Conservation (phyloP, 805 yeast species). For the Cephaloascus albidus region DNA sequence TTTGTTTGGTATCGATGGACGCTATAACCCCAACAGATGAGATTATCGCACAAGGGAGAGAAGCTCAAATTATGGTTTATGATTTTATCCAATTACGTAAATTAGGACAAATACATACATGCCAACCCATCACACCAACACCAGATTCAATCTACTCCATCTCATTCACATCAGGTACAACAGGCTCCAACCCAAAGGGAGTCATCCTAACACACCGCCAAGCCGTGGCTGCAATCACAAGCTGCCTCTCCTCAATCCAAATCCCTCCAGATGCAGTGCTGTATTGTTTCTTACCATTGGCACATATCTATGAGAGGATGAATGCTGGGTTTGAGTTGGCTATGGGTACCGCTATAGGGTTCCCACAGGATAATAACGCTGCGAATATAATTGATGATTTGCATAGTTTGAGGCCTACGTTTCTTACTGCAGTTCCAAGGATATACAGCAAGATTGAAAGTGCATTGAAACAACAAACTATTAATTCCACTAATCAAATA, state of each 20-base stretch:
- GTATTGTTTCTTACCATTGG: slow-evolving; percentile 20
- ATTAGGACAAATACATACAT: slow-evolving; percentile 22
- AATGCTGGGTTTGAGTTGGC: slow-evolving; percentile 32
- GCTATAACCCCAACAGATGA: slow-evolving; percentile 4
- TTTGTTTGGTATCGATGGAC: slow-evolving; percentile 28
- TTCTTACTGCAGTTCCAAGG: slow-evolving; percentile 54
- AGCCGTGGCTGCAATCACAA: slow-evolving; percentile 20
- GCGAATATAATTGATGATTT: slow-evolving; percentile 51
- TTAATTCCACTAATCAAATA: slow-evolving; percentile 6
- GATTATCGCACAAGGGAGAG: slow-evolving; percentile 8
- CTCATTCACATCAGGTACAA: slow-evolving; percentile 47
- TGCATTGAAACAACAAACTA: slow-evolving; percentile 41
- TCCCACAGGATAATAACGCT: slow-evolving; percentile 41
- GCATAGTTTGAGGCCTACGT: slow-evolving; percentile 41
- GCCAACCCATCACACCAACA: slow-evolving; percentile 15
- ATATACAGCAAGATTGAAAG: slow-evolving; percentile 54
- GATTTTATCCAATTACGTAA: slow-evolving; percentile 29
- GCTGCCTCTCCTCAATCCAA: slow-evolving; percentile 7
- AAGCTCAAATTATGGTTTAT: slow-evolving; percentile 22
- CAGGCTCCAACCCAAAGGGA: slow-evolving; percentile 73
- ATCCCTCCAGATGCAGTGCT: slow-evolving; percentile 10
- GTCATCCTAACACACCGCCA: slow-evolving; percentile 56
- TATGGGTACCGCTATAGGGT: slow-evolving; percentile 43
- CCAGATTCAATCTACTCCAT: slow-evolving; percentile 26
- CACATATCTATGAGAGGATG: slow-evolving; percentile 25